Base-by-base conservation (phyloP, 495 filamentous ascomycete species). In the Penicillium simplicissimum region DNA sequence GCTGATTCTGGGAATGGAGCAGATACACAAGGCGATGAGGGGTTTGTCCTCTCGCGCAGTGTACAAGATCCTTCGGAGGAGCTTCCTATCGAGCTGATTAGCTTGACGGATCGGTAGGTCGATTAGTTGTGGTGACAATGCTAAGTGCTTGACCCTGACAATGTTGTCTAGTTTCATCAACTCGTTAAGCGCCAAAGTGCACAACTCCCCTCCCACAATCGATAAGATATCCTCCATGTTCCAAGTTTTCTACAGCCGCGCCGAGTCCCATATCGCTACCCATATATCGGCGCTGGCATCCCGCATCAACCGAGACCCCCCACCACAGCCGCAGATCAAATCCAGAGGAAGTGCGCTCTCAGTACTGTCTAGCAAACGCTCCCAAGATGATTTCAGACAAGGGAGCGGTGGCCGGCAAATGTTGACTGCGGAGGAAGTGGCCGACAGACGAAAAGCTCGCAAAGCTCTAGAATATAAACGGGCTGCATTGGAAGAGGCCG, bases 241-340 rank as follows among this genome's bases (percentile, higher is more conserved):
- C 71, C 96, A 99, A 75, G 91, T 96, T 37, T 99, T 98, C 69
- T 99, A 99, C 72, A 78, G 81, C 35, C 87, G 87, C 47, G 91
- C 96, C 14, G 87, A 92, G 38, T 82, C 87, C 8, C 90, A 95
- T 70, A 94, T 98, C 43, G 82, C 85, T 17, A 96, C 92, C 0
- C 93, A 99, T 74, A 91, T 98, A 54, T 89, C 90, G 25, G 83
- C 87, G 9, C 79, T 97, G 15, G 89, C 90, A 13, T 89, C 89
- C 28, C 83, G 86, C 4, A 87, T 93, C 67, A 87, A 83, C 31
- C 86, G 90, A 17, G 86, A 88, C 55, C 74, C 70, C 25, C 85
- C 87, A 1, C 81, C 85, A 17, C 71, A 81, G 15, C 81, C 7
- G 74, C 84, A 52, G 65, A 61, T 71, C 17, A 69, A 66, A 36